Base-by-base conservation (phyloP, 352 stramenopile genomes). In the Phytophthora pisi region DNA sequence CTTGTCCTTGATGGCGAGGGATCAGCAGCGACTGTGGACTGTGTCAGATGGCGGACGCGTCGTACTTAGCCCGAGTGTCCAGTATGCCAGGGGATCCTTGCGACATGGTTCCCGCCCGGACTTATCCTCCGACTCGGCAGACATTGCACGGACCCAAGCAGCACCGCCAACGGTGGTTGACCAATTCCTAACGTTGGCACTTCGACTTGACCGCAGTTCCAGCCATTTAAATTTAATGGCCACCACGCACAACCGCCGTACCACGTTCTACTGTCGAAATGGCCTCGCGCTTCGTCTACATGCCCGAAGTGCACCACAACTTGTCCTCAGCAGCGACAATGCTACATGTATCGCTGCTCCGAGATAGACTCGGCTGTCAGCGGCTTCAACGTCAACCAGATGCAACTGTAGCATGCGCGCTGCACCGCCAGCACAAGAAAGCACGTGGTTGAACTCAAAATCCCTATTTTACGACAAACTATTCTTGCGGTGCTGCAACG, bases 181-280 rank as follows among this genome's bases (percentile, higher is more conserved):
- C 20, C 20, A 0, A 20, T 20, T 20, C 20, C 30, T 6, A 36
- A 8, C 30, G 30, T 36, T 34, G 30, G 36, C 36, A 42, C 8
- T 42, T 42, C 36, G 36, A 11, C 36, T 42, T 16, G 36, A 16
- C 36, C 8, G 20, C 20, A 20, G 20, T 20, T 20, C 20, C 20
- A 20, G 20, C 20, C 20, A 20, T 20, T 20, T 15, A 42, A 16
- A 20, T 20, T 20, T 15, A 42, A 16, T 42, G 34, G 34, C 11
- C 36, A 10, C 9, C 38, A 15, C 7, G 34, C 26, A 38, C 57
- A 28, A 36, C n/a, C 5, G 38, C 16, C 30, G 51, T 68, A 70
- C 63, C 56, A 61, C 49, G 49, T n/a, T 43, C 42, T 57, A 70
- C 55, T 70, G 23, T 65, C 57, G 56, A 70, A 66, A 70, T 69